phyloP scores from a whole-genome alignment of 2,329 filamentous ascomycete species.

The Mollisiaceae sp. region DNA sequence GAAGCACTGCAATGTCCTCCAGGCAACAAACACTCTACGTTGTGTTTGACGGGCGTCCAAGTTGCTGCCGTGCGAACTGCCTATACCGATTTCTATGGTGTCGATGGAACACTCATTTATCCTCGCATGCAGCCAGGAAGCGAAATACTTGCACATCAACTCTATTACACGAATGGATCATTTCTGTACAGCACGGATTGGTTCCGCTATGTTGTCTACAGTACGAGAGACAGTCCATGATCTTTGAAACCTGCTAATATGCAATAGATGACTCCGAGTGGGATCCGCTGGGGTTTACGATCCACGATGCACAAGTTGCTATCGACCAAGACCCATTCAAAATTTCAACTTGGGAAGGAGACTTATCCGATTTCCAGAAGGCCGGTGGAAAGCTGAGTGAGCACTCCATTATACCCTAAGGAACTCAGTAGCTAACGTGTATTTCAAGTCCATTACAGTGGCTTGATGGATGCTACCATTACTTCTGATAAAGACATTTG shows the following conservation, averaged over 20 bases:
- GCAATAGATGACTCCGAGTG: constrained; percentile 39
- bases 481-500: constrained; percentile 49
- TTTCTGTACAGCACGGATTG: constrained; percentile 24
- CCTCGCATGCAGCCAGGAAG: constrained; percentile 55
- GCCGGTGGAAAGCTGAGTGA: constrained; percentile 33
- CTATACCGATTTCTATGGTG: constrained; percentile 49
- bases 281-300: constrained; percentile 46
- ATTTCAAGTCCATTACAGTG: constrained; percentile 31
- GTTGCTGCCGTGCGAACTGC: constrained; percentile 49
- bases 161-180: constrained; percentile 17
- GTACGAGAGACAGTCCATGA: background rate
- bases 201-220: constrained; percentile 24
- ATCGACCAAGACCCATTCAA: constrained; percentile 32
- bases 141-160: constrained; percentile 41
- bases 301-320: constrained; percentile 43
- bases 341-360: constrained; percentile 34
- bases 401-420: constrained; percentile 19
- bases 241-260: background rate
- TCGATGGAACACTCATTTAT: constrained; percentile 52
- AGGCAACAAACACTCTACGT: constrained; percentile 40
- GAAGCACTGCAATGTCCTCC: constrained; percentile 30
- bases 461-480: constrained; percentile 42
- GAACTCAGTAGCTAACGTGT: background rate
- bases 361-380: constrained; percentile 33
- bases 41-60: constrained; percentile 51